These are phyloP conservation scores for Botrytis sinoallii DNA, from an alignment of 2,329 filamentous ascomycete species.

Conservation along the genomic window DNA sequence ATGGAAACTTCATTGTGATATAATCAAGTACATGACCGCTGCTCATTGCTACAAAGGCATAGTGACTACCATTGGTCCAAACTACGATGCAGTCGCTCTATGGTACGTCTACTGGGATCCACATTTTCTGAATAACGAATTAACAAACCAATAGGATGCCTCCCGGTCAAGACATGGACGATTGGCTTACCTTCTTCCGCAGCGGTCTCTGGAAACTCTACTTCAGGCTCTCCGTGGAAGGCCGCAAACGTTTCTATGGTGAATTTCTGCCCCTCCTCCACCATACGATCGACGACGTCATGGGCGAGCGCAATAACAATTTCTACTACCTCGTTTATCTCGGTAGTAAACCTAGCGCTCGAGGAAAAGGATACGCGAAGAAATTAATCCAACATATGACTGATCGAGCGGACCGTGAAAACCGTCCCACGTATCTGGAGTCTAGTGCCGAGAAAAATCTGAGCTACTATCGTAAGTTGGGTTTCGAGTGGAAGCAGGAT, in stretches of 20 bases:
- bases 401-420: constrained; percentile 63
- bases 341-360: constrained; percentile 67
- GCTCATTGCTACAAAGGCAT: constrained; percentile 72
- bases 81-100: constrained; percentile 74
- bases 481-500: constrained; percentile 63
- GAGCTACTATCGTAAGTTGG: constrained; percentile 70
- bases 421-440: constrained; percentile 72
- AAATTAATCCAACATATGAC: constrained; percentile 71
- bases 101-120: constrained; percentile 55
- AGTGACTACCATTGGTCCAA: constrained; percentile 69
- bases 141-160: constrained; percentile 58
- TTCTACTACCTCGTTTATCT: constrained; percentile 84
- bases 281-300: constrained; percentile 65
- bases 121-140: background rate
- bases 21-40: constrained; percentile 74
- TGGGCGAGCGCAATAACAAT: constrained; percentile 63
- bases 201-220: constrained; percentile 75
- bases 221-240: constrained; percentile 71
- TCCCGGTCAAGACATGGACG: constrained; percentile 70
- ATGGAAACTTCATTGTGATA: constrained; percentile 73
- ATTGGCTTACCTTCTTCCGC: constrained; percentile 67
- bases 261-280: constrained; percentile 76
- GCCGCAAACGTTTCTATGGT: constrained; percentile 68
- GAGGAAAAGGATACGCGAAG: constrained; percentile 69
- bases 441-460: constrained; percentile 68